Base-by-base conservation (phyloP, 169 alveolate species). In the Plasmodium yoelii region DNA sequence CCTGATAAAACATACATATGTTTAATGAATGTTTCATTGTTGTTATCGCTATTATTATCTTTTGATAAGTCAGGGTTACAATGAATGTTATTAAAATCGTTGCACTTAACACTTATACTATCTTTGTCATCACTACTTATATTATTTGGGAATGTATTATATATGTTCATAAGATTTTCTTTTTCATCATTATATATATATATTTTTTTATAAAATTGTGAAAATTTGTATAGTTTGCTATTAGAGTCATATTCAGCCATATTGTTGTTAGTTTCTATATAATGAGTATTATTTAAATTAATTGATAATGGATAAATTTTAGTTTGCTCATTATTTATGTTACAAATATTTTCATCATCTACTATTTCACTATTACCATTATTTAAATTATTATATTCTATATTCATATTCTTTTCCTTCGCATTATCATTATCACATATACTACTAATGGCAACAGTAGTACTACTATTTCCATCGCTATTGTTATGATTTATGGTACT, bases 201-300 rank as follows among this genome's bases (percentile, higher is more conserved):
- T 12, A 46, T 46, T 57, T 77, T 63, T 28, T 56, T 64, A 61
- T 63, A 77, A 63, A 63, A 77, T 63, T 77, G 39, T 6, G 88
- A 26, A n/a, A 57, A 13, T 24, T 77, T 69, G 9, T 51, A 57
- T 24, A 63, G n/a, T 28, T 49, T 59, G 24, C 26, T 77, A 15
- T 19, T 47, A 55, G 8, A 13, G 47, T 34, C 28, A 3, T 34
- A 7, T 49, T 64, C 65, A 5, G 39, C 73, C 13, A 73, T 39
- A 34, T 34, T 34, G n/a, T 18, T 57, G 7, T 19, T 73, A 63
- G 28, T 49, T 51, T 53, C 68, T 64, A 77, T 44, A 77, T 63
- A 77, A 77, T 77, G 63, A 12, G 22, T 22, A 68, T 39, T 28
- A 8, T 42, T 53, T 26, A 57, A 53, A 28, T 51, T 34, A 7